A percentile compares a stretch with the other conserved stretches of the same genome.
phyloP scores from a whole-genome alignment of 345 rosid species.

The Carallia brachiata region DNA sequence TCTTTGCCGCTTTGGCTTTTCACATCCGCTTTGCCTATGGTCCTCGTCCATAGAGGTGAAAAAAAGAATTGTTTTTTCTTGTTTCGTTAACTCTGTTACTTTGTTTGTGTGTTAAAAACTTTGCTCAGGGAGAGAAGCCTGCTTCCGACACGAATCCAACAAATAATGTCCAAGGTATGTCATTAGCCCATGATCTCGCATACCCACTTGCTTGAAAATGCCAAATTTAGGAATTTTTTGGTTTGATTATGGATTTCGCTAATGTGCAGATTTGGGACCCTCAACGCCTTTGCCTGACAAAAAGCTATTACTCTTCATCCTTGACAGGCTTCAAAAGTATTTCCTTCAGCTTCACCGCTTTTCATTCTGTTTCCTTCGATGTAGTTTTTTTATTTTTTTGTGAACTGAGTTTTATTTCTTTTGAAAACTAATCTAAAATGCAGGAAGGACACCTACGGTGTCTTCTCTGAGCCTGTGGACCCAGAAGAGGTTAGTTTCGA shows the following conservation, averaged over 20 bases:
- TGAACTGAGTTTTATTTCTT: neutral
- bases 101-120: constrained; percentile 1
- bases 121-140: constrained; percentile 44
- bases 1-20: constrained; percentile 24
- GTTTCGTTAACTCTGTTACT: constrained; percentile 4
- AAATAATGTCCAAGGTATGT: constrained; percentile 43
- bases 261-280: neutral
- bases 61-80: constrained; percentile 4
- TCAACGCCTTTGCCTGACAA: constrained; percentile 22
- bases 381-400: neutral
- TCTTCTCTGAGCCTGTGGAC: constrained; percentile 33
- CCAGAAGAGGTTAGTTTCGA: constrained; percentile 23
- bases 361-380: neutral
- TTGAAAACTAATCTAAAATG: constrained; percentile 1
- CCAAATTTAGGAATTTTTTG: constrained; percentile 5
- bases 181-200: constrained; percentile 3
- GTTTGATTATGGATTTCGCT: neutral
- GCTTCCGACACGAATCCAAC: constrained; percentile 35
- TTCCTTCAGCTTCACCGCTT: neutral
- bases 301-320: constrained; percentile 28
- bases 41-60: constrained; percentile 12
- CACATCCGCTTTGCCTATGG: neutral
- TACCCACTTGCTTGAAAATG: constrained; percentile 18
- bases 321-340: constrained; percentile 31
- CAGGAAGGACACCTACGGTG: constrained; percentile 37